phyloP scores from a whole-genome alignment of 192 early-diverging fungal species.

The Physocladia obscura region DNA sequence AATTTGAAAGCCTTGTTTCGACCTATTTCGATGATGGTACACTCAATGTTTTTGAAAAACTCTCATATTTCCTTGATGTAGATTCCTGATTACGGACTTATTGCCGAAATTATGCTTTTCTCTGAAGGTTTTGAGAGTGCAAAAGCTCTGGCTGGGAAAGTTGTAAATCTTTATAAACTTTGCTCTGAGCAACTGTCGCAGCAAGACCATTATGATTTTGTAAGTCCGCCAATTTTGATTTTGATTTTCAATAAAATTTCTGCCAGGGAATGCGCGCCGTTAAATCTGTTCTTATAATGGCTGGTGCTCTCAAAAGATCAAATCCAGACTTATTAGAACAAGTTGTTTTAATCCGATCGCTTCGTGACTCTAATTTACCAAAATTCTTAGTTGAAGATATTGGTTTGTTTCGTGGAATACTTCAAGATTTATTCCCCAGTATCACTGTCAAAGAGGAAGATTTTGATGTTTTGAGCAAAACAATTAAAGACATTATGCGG shows the following conservation, averaged over 20 bases:
- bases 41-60: too few species aligned
- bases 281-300: conserved; percentile 64
- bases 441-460: conserved; percentile 51
- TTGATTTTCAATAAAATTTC: not conserved
- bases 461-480: conserved; percentile 46
- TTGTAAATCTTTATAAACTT: conserved; percentile 61
- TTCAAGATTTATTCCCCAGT: conserved; percentile 58
- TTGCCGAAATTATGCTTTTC: conserved; percentile 66
- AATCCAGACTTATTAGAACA: conserved; percentile 57
- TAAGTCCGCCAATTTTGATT: not conserved
- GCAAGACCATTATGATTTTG: conserved; percentile 67
- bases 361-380: conserved; percentile 60
- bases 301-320: conserved; percentile 55
- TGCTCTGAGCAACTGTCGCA: conserved; percentile 64
- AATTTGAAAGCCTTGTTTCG: conserved; percentile 62
- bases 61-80: not conserved
- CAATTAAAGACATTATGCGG: conserved; percentile 50
- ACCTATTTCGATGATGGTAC: conserved; percentile 68
- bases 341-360: conserved; percentile 55
- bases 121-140: conserved; percentile 67
- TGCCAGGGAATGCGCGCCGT: conserved; percentile 57
- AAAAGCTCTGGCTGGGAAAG: conserved; percentile 56
- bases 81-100: conserved; percentile 54
- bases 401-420: conserved; percentile 56
- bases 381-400: conserved; percentile 63